Evolutionary conservation across 352 stramenopile genomes (phyloP), one percentile per base, ranked within the genome.

Genomic region (Phytophthora hybrid): DNA sequence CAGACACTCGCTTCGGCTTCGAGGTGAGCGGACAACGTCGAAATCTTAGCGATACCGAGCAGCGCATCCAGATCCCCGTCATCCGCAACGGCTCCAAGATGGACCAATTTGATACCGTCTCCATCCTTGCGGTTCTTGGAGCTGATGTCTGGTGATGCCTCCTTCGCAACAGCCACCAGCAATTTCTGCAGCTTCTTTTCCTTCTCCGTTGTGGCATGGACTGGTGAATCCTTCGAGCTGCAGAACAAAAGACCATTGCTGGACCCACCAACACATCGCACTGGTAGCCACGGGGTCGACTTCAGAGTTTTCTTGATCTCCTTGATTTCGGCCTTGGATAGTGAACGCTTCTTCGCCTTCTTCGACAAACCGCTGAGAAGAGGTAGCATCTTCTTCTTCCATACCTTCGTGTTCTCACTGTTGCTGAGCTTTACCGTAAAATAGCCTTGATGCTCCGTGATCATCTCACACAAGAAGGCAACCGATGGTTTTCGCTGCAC

Each of bases 401-500:
- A 89, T 18, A 37, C 47, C 26, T 77, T 75, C 29, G 69, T 74
- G 18, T 80, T 69, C 10, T 78, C 71, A 18, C 14, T 21, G 18
- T 59, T 65, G 37, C 14, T 13, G 34, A 9, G 31, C 41, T 65
- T 59, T 49, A 11, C 23, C 21, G 41, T 44, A 21, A 61, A 62
- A 1, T 11, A 21, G 19, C 9, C 18, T 44, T 76, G 49, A 16
- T 76, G 59, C 19, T 52, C 39, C 16, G n/a, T 41, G 9, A 92
- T 63, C 29, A 68, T 73, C 44, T 81, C 66, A 51, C 76, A 89
- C 13, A 95, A 70, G 14, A 82, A 81, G 2, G 55, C 66, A 13
- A 89, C 71, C 5, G 85, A 90, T 0, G 85, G 87, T 61, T 91
- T 92, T n/a, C 70, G 68, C n/a, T 83, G 69, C 14, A 95, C 80